Evolutionary conservation across 768 basidiomycete species (phyloP).

Genomic region (Leccinum disarticulatum): DNA sequence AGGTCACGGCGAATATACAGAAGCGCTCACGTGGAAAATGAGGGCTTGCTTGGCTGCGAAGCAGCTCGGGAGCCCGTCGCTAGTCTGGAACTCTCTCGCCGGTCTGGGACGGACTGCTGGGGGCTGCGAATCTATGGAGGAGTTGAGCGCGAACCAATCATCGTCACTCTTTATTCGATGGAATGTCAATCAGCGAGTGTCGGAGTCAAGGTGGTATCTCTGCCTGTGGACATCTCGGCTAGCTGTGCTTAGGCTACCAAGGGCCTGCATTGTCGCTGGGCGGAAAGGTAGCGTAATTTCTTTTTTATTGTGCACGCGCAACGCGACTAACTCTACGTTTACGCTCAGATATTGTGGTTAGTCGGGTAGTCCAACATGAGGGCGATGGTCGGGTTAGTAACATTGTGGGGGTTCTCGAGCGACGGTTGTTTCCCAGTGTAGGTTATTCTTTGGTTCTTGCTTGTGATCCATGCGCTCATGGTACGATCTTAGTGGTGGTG

Average conservation of each 20-base stretch:
- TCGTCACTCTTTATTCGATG: neutral
- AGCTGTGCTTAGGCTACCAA: slow-evolving; percentile 1
- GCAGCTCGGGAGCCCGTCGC: slow-evolving; percentile 14
- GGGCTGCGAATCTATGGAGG: slow-evolving; percentile 7
- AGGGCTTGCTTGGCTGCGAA: neutral
- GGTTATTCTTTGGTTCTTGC: neutral
- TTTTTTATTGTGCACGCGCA: neutral
- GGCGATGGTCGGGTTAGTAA: no score
- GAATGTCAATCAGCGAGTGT: slow-evolving; percentile 16
- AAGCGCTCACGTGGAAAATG: slow-evolving; percentile 6
- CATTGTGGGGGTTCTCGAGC: neutral
- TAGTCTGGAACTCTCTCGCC: slow-evolving; percentile 7
- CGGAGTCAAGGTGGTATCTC: neutral
- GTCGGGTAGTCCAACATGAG: no score
- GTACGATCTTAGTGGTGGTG: neutral
- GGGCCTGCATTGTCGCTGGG: neutral
- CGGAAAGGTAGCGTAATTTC: slow-evolving; percentile 6
- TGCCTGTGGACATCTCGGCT: neutral
- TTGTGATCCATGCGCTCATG: neutral
- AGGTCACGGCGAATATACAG: neutral
- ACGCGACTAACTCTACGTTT: neutral
- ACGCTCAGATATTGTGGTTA: no score
- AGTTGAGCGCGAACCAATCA: no score
- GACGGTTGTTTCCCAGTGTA: neutral
- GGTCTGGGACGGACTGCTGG: neutral